Evolutionary conservation across 2,329 filamentous ascomycete genomes (phyloP), one percentile per base, ranked within the genome.

Genomic region (Sphaerulina musiva): DNA sequence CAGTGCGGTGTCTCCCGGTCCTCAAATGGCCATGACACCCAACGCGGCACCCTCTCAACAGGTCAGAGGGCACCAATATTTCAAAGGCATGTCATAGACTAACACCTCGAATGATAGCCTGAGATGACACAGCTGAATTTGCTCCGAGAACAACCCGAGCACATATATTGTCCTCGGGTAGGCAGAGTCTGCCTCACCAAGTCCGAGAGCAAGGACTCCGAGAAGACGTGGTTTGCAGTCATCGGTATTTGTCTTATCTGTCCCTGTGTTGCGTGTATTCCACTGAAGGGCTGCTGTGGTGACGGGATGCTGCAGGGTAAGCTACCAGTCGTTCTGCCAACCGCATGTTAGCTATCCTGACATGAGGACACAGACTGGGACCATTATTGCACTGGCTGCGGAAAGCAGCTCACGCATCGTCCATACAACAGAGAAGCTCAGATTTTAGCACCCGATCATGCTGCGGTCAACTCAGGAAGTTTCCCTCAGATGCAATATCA

Each of bases 351-450:
- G 5, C 11, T 43, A 10, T n/a, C 1, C 40, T 43, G 40, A 43
- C 14, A 2, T n/a, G 9, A 26, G 4, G 40, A 43, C 20, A 17
- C 7, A 49, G 48, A 56, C 29, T 56, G 54, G 54, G 54, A 56
- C 26, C 54, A 56, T 3, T 56, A 53, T n/a, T 56, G 54, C 40
- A 56, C 49, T 14, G 54, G 54, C 17, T 58, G 53, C 38, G 53
- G 56, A 5, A 55, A 56, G 34, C 53, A 58, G 11, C 44, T 58
- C 23, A 53, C 56, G 14, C 56, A 58, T 43, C 40, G 44, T 9
- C 49, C 50, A 10, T 56, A 51, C 31, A 54, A 56, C 26, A 43
- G 53, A 26, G 46, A 56, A 32, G 45, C 51, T 14, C 54, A 56
- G 46, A 44, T 56, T 23, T 14, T 53, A 4, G 43, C 38, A 12